Percentiles rank a stretch among this genome's conserved stretches.
Evolutionary conservation across 139 green algal species (phyloP).

Genomic region (Pedinophyceae sp.): DNA sequence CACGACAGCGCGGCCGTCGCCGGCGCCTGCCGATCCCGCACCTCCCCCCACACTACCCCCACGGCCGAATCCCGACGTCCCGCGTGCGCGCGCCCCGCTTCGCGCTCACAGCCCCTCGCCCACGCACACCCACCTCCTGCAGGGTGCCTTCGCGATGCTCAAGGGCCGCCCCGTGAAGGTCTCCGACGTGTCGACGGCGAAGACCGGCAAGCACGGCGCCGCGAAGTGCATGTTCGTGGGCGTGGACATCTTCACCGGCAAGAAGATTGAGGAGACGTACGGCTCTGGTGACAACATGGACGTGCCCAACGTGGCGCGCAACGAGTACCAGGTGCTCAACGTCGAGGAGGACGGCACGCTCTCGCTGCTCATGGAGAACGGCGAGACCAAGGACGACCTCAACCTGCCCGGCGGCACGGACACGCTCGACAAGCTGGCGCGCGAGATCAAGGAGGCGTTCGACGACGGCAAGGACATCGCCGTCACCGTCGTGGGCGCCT

Average conservation of each 20-base stretch:
- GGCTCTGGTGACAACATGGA: conserved; percentile 94
- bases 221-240: conserved; percentile 97
- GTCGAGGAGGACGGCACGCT: conserved; percentile 93
- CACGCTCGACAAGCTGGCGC: conserved; percentile 67
- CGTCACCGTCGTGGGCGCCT: conserved; percentile 69
- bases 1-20: too few relatives aligned
- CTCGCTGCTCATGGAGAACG: conserved; percentile 25
- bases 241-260: conserved; percentile 96
- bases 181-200: conserved; percentile 95
- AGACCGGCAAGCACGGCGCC: conserved; percentile 99
- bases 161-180: conserved; percentile 92
- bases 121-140: too few relatives aligned
- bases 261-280: conserved; percentile 97
- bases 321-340: conserved; percentile 89
- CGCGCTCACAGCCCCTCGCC: too few relatives aligned
- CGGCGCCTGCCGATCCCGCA: too few relatives aligned
- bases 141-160: conserved; percentile 95
- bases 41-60: too few relatives aligned
- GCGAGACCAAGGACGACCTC: conserved; percentile 90
- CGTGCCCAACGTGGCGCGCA: conserved; percentile 75
- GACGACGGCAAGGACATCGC: conserved; percentile 77
- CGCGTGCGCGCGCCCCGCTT: too few relatives aligned
- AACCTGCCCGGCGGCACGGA: conserved; percentile 80
- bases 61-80: too few relatives aligned
- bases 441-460: conserved; percentile 66